Base-by-base conservation (phyloP, 352 stramenopile genomes). In the Globisporangium paroecandrum region DNA sequence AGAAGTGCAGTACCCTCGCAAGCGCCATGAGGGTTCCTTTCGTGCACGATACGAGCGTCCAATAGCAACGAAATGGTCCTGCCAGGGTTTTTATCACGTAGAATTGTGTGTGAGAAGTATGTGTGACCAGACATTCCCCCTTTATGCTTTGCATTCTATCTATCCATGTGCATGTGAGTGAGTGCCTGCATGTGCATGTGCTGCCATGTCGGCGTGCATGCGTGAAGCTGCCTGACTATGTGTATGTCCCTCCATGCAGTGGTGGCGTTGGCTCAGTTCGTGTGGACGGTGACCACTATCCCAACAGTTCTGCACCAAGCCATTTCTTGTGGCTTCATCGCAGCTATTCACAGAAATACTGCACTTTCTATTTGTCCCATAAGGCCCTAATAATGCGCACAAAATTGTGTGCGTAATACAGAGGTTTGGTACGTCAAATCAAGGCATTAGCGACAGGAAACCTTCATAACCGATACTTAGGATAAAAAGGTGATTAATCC, bases 51-150 rank as follows among this genome's bases (percentile, higher is more conserved):
- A 92, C 83, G 69, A 66, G 75, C 80, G 78, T 92, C 83, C 82
- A 59, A 92, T 24, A 92, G 43, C 68, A 61, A 89, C 36, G 29
- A 36, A 61, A 60, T 89, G 84, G 84, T 92, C 84, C 84, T 90
- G 68, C 65, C 84, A 92, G 84, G 84, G 84, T 92, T 92, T 92
- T 92, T 90, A 89, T 89, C 84, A 86, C 84, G 61, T 90, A 93
- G 79, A 75, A 89, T 93, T 93, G 84, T 82, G 84, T 87, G 73
- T 87, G 83, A 90, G 75, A 93, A 93, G 84, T 93, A 93, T 92
- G 84, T 89, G 84, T 43, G 84, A 75, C 84, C 84, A 90, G 51
- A 90, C 84, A 92, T 49, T 27, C n/a, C 29, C 43, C 58, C 36
- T 20, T 51, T 32, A 32, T 24, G 9, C 25, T 18, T 62, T n/a